A percentile compares a stretch with the other conserved stretches of the same genome.
These are phyloP conservation scores for Helotiales sp. DNA, from an alignment of 2,329 filamentous ascomycete species.

Conservation along the genomic window DNA sequence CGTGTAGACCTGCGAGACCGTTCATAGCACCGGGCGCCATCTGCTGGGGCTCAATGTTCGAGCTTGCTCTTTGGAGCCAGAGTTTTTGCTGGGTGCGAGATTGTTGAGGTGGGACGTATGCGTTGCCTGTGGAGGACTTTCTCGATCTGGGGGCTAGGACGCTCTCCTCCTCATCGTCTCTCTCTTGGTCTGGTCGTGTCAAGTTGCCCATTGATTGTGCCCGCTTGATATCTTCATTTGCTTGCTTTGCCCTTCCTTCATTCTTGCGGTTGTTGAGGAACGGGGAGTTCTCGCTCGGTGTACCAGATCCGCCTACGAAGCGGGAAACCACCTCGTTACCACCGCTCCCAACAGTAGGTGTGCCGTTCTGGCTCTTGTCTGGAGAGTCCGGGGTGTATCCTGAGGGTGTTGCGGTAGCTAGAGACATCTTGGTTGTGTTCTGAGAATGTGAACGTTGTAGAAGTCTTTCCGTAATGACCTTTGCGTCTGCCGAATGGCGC, in stretches of 20 bases:
- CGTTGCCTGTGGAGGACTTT: constrained; percentile 34
- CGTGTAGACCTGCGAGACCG: constrained; percentile 35
- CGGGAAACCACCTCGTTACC: constrained; percentile 59
- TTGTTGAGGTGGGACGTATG: constrained; percentile 48
- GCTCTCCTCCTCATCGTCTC: constrained; percentile 48
- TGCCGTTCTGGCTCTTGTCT: constrained; percentile 33
- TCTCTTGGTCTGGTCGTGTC: constrained; percentile 34
- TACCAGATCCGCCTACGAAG: constrained; percentile 60
- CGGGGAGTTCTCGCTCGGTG: constrained; percentile 55
- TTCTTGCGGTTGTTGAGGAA: constrained; percentile 51
- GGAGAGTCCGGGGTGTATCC: constrained; percentile 44
- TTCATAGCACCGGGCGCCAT: constrained; percentile 47
- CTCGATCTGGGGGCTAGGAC: constrained; percentile 52
- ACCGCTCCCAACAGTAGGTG: constrained; percentile 38
- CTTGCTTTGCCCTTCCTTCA: constrained; percentile 17
- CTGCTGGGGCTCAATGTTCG: constrained; percentile 69
- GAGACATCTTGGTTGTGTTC: constrained; percentile 65
- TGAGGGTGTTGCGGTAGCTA: constrained; percentile 54
- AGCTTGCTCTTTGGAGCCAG: constrained; percentile 74
- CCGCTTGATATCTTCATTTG: constrained; percentile 37
- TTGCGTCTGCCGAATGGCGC: constrained; percentile 58
- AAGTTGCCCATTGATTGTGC: constrained; percentile 42
- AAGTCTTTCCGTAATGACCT: constrained; percentile 70
- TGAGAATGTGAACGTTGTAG: constrained; percentile 67
- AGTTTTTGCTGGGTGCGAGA: constrained; percentile 78